These are phyloP conservation scores for cucumber (Cucumis sativus) DNA, from an alignment of 306 rosid species.

Conservation along the genomic window DNA sequence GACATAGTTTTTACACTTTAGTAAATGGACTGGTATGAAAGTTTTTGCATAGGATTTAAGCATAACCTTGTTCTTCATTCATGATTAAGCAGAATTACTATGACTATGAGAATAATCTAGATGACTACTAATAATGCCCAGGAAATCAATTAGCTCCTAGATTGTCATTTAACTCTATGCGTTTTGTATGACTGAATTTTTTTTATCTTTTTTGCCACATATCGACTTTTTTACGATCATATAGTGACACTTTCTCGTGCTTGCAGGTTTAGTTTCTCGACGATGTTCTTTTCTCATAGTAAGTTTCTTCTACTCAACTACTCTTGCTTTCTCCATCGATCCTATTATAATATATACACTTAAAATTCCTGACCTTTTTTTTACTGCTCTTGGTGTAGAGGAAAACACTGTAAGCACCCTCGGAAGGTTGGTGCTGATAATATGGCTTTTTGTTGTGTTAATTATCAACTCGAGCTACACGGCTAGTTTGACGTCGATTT, in stretches of 20 bases:
- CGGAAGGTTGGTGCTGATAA: slow-evolving; percentile 64
- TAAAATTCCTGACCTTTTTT: slow-evolving; percentile 10
- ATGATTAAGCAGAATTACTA: not conserved
- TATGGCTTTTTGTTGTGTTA: slow-evolving; percentile 87
- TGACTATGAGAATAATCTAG: not conserved
- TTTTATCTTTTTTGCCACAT: not conserved
- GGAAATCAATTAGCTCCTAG: not conserved
- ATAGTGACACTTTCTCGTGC: not conserved
- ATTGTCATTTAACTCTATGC: not conserved
- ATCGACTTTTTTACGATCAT: not conserved
- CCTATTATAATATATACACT: not conserved
- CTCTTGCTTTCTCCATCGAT: not conserved
- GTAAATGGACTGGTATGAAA: not conserved
- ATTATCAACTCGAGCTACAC: slow-evolving; percentile 89
- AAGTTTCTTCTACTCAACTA: slow-evolving; percentile 17
- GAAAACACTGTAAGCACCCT: slow-evolving; percentile 70
- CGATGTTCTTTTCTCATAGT: slow-evolving; percentile 90
- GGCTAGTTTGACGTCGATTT: slow-evolving; percentile 90
- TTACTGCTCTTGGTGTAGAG: slow-evolving; percentile 24
- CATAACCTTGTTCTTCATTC: not conserved
- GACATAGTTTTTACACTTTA: not conserved
- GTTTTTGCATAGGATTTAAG: not conserved
- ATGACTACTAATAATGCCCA: not conserved
- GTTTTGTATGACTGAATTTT: not conserved
- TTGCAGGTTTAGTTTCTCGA: slow-evolving; percentile 90